These are phyloP conservation scores for Chrysoporthe cubensis DNA, from an alignment of 2,329 filamentous ascomycete genomes.

Conservation along the genomic window DNA sequence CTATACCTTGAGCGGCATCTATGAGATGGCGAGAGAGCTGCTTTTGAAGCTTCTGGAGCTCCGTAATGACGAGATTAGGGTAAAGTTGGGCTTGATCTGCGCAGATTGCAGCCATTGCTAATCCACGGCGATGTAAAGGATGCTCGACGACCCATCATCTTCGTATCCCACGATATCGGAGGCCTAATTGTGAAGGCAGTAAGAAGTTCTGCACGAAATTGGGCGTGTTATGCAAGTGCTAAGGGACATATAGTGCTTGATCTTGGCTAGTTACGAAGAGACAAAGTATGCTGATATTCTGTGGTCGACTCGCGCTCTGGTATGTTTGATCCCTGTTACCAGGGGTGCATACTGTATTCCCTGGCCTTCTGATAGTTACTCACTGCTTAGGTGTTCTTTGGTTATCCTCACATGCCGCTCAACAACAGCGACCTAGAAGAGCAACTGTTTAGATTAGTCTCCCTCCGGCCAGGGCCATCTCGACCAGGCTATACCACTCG, in stretches of 20 bases:
- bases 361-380: background rate
- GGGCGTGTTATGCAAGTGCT: background rate
- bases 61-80: slow-evolving; percentile 2
- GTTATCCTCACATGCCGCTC: slow-evolving; percentile 1
- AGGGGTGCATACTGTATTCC: background rate
- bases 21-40: background rate
- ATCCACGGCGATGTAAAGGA: background rate
- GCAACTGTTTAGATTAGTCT: background rate
- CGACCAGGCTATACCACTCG: background rate
- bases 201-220: background rate
- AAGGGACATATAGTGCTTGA: background rate
- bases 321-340: background rate
- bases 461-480: background rate
- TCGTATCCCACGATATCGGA: slow-evolving; percentile 10
- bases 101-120: background rate
- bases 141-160: slow-evolving; percentile 2
- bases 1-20: background rate
- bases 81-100: background rate
- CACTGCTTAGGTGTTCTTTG: slow-evolving; percentile 1
- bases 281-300: slow-evolving; percentile 7
- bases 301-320: background rate
- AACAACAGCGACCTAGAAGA: slow-evolving; percentile 1
- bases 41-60: background rate
- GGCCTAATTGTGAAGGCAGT: slow-evolving; percentile 10
- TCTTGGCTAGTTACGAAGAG: background rate